Percentiles rank a stretch among this genome's conserved stretches.
These are phyloP conservation scores for Grammothele lineata DNA, from an alignment of 768 basidiomycete species.

Conservation along the genomic window DNA sequence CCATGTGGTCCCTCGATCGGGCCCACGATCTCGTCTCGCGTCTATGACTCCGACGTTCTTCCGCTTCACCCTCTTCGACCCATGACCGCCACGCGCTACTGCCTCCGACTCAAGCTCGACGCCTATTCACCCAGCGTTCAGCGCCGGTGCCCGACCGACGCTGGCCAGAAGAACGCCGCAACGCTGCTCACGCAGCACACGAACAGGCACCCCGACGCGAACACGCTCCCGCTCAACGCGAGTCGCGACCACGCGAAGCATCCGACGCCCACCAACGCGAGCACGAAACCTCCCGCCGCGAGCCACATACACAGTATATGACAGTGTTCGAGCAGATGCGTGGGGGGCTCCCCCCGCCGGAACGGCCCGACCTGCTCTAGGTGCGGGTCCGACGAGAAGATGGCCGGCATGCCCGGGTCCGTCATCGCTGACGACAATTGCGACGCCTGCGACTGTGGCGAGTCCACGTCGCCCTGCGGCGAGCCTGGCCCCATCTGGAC, in stretches of 20 bases:
- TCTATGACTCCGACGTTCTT: too few species aligned
- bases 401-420: neutral
- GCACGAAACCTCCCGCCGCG: slow-evolving; percentile 43
- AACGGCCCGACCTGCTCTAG: slow-evolving; percentile 50
- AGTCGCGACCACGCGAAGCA: slow-evolving; percentile 49
- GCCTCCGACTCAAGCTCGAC: too few species aligned
- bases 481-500: too few species aligned
- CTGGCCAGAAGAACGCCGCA: too few species aligned
- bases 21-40: too few species aligned
- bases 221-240: slow-evolving; percentile 40
- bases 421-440: slow-evolving; percentile 10
- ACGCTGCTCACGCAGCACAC: slow-evolving; percentile 26
- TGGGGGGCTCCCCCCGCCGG: slow-evolving; percentile 31
- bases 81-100: too few species aligned
- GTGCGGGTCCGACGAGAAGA: slow-evolving; percentile 43
- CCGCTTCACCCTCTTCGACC: too few species aligned
- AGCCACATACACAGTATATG: slow-evolving; percentile 47
- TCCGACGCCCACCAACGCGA: slow-evolving; percentile 47
- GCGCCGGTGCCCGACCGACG: neutral
- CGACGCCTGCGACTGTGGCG: too few species aligned
- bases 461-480: too few species aligned
- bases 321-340: slow-evolving; percentile 44
- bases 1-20: too few species aligned
- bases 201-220: slow-evolving; percentile 37
- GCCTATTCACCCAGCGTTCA: too few species aligned